phyloP scores from a whole-genome alignment of 2,329 filamentous ascomycete genomes.

The Stachybotrys chlorohalonatus region DNA sequence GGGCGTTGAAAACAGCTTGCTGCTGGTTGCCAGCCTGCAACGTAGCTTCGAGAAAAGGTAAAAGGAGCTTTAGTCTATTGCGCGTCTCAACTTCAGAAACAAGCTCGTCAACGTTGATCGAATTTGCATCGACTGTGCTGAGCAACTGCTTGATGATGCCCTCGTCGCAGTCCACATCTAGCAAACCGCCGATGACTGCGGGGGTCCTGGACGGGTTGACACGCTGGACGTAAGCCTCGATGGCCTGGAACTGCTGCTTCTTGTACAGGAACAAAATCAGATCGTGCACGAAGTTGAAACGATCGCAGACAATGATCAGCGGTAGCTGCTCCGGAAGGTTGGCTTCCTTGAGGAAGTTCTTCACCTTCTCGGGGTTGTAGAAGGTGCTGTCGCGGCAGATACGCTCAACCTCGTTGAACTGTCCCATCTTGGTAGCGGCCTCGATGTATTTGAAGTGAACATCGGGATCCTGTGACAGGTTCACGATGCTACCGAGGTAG shows the following conservation, averaged over 20 bases:
- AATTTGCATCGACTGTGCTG: conserved; percentile 70
- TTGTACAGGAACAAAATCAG: conserved; percentile 95
- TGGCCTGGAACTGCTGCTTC: conserved; percentile 98
- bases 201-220: conserved; percentile 90
- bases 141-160: conserved; percentile 89
- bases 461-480: conserved; percentile 88
- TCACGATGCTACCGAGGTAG: conserved; percentile 96
- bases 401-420: conserved; percentile 92
- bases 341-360: conserved; percentile 98
- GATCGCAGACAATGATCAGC: conserved; percentile 95
- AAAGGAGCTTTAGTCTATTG: conserved; percentile 87
- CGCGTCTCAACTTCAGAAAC: conserved; percentile 91
- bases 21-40: conserved; percentile 87
- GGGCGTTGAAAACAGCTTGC: conserved; percentile 91
- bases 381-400: conserved; percentile 90
- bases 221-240: conserved; percentile 94
- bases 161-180: conserved; percentile 97
- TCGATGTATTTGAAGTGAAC: conserved; percentile 99
- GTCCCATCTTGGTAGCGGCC: conserved; percentile 85
- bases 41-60: conserved; percentile 93
- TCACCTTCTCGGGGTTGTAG: conserved; percentile 91
- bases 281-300: conserved; percentile 98
- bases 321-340: conserved; percentile 86
- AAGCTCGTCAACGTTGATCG: conserved; percentile 88
- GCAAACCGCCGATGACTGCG: conserved; percentile 81